Evolutionary conservation across 208 protist species (phyloP).

Genomic region (Trypanosomatidae sp.): DNA sequence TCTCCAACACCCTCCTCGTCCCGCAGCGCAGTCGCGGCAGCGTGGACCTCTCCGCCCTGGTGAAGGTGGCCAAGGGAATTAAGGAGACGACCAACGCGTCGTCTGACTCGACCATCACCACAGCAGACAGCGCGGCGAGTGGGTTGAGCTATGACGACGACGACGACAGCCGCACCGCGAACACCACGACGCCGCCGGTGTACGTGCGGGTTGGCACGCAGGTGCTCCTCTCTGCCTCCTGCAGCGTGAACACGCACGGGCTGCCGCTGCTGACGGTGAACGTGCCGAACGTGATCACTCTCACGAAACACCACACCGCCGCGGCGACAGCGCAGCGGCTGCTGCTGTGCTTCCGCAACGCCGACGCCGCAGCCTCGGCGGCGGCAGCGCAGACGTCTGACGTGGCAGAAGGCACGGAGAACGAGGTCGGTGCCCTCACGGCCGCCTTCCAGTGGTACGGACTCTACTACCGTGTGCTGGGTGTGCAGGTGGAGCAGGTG

Average conservation of each 20-base stretch:
- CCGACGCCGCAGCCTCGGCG: constrained; percentile 12
- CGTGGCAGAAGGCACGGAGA: no score
- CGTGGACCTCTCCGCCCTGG: constrained; percentile 45
- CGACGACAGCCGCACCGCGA: no score
- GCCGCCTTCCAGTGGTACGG: constrained; percentile 38
- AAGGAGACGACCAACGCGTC: no score
- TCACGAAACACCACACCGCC: constrained; percentile 45
- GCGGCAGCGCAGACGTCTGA: not conserved
- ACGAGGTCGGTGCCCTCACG: constrained; percentile 12
- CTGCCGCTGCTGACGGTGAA: constrained; percentile 43
- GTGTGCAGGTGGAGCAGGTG: constrained; percentile 45
- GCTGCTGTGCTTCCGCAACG: constrained; percentile 37
- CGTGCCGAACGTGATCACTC: constrained; percentile 31
- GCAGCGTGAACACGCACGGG: constrained; percentile 42
- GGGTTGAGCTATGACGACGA: no score
- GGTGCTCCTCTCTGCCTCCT: constrained; percentile 50
- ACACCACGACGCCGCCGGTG: no score
- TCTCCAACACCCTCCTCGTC: constrained; percentile 63
- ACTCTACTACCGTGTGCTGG: constrained; percentile 56
- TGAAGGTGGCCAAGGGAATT: no score
- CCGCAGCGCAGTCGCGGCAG: constrained; percentile 43
- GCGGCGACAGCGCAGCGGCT: constrained; percentile 30
- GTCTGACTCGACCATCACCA: no score
- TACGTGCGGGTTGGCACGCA: no score
- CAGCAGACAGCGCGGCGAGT: no score